These are phyloP conservation scores for Phytophthora cactorum DNA, from an alignment of 352 stramenopile species.

Conservation along the genomic window DNA sequence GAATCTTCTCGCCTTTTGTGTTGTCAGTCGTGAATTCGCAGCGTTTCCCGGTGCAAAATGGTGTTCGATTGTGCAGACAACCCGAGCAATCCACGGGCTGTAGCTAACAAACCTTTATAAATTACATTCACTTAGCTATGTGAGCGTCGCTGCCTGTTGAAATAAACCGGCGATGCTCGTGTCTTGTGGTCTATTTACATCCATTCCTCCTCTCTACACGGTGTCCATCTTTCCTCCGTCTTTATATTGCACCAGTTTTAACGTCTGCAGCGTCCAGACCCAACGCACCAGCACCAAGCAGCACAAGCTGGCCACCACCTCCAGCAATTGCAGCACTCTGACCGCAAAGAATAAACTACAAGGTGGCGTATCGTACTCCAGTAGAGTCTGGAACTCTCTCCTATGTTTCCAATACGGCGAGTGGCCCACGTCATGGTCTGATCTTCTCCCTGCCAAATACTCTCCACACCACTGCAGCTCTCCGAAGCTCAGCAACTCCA, in stretches of 20 bases:
- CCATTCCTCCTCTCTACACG: slow-evolving; percentile 18
- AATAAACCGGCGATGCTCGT: slow-evolving; percentile 1
- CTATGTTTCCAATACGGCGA: slow-evolving; percentile 50
- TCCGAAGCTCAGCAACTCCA: slow-evolving; percentile 45
- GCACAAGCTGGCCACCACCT: slow-evolving; percentile 28
- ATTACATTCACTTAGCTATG: slow-evolving; percentile 33
- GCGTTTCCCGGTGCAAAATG: too few species aligned
- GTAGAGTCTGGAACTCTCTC: slow-evolving; percentile 35
- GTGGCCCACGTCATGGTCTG: slow-evolving; percentile 32
- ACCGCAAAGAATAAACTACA: slow-evolving; percentile 31
- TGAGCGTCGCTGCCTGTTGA: neutral
- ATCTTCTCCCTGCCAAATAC: slow-evolving; percentile 32
- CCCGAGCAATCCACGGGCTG: neutral
- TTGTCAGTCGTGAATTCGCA: too few species aligned
- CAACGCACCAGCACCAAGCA: slow-evolving; percentile 31
- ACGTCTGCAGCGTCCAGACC: slow-evolving; percentile 16
- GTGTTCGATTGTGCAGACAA: neutral
- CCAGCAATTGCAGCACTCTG: slow-evolving; percentile 36
- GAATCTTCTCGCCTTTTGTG: too few species aligned
- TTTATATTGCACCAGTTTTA: slow-evolving; percentile 14
- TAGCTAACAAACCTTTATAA: slow-evolving; percentile 17
- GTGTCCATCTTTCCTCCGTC: slow-evolving; percentile 20
- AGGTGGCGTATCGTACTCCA: slow-evolving; percentile 25
- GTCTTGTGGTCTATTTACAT: slow-evolving; percentile 25
- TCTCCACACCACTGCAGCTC: slow-evolving; percentile 62